These are phyloP conservation scores for Oenanthe sinensis DNA, from an alignment of 129 eudicot genomes.

Conservation along the genomic window DNA sequence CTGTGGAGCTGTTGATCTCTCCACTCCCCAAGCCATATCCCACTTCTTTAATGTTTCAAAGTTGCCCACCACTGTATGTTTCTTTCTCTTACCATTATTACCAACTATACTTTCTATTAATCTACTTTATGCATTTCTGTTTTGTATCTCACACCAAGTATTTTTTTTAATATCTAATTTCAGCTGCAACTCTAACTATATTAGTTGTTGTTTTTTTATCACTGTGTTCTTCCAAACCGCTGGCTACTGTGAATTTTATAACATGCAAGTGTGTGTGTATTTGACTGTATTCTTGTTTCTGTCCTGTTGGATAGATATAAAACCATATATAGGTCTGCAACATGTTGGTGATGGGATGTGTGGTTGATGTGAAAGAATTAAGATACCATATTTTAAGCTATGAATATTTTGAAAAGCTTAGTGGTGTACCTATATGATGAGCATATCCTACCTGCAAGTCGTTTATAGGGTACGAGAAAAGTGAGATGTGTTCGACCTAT, in stretches of 20 bases:
- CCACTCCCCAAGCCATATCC: slow-evolving; percentile 41
- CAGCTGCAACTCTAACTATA: not conserved
- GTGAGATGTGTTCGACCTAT: not conserved
- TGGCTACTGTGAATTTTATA: not conserved
- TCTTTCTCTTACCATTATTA: not conserved
- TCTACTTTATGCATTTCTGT: not conserved
- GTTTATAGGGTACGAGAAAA: not conserved
- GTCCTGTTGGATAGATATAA: not conserved
- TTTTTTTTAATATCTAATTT: not conserved
- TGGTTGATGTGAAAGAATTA: not conserved
- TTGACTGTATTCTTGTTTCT: not conserved
- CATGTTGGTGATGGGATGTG: not conserved
- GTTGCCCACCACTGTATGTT: slow-evolving; percentile 67
- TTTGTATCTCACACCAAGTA: not conserved
- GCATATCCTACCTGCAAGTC: not conserved
- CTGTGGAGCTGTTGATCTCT: slow-evolving; percentile 44
- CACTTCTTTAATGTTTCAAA: slow-evolving; percentile 43
- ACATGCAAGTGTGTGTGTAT: not conserved
- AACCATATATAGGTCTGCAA: not conserved
- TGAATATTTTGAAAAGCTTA: not conserved
- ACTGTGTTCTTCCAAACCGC: not conserved
- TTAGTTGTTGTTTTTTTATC: not conserved
- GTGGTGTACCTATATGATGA: not conserved
- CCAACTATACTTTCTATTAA: not conserved
- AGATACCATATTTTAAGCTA: not conserved